Percentiles rank a stretch among this genome's conserved stretches.
These are phyloP conservation scores for Sparassis latifolia DNA, from an alignment of 1,284 basidiomycete species.

Conservation along the genomic window DNA sequence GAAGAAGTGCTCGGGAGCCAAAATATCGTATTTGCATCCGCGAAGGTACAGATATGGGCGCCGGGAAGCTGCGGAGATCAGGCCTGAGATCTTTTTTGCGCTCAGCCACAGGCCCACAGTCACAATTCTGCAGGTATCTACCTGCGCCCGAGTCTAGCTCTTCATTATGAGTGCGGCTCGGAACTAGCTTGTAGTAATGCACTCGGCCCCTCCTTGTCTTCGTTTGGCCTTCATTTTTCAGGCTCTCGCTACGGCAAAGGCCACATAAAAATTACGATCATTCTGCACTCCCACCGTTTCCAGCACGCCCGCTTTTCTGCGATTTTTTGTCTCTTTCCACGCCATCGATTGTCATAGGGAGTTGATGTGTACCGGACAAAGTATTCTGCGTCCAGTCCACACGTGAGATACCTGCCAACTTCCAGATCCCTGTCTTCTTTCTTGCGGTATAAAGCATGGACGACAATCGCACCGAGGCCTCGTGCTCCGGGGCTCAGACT, in stretches of 20 bases:
- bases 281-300: slow-evolving; percentile 11
- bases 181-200: slow-evolving; percentile 5
- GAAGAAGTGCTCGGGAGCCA: no score
- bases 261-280: slow-evolving; percentile 1
- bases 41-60: slow-evolving; percentile 18
- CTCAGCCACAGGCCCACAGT: slow-evolving; percentile 2
- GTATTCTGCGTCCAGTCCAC: slow-evolving; percentile 21
- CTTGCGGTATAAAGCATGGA: slow-evolving; percentile 25
- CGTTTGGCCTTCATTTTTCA: not conserved
- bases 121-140: not conserved
- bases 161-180: slow-evolving; percentile 4
- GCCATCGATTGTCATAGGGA: slow-evolving; percentile 22
- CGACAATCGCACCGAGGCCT: slow-evolving; percentile 22
- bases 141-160: slow-evolving; percentile 2
- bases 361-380: slow-evolving; percentile 25
- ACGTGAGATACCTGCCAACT: slow-evolving; percentile 23
- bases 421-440: slow-evolving; percentile 14
- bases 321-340: slow-evolving; percentile 7
- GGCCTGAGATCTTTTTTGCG: slow-evolving; percentile 6
- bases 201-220: slow-evolving; percentile 1
- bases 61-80: slow-evolving; percentile 21
- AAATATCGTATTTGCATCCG: slow-evolving; percentile 24
- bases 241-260: not conserved
- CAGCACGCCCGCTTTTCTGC: slow-evolving; percentile 10
- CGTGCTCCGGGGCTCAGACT: slow-evolving; percentile 26